A percentile compares a stretch with the other conserved stretches of the same genome.
Evolutionary conservation across 2,329 filamentous ascomycete species (phyloP).

Genomic region (Aspergillus candidus): DNA sequence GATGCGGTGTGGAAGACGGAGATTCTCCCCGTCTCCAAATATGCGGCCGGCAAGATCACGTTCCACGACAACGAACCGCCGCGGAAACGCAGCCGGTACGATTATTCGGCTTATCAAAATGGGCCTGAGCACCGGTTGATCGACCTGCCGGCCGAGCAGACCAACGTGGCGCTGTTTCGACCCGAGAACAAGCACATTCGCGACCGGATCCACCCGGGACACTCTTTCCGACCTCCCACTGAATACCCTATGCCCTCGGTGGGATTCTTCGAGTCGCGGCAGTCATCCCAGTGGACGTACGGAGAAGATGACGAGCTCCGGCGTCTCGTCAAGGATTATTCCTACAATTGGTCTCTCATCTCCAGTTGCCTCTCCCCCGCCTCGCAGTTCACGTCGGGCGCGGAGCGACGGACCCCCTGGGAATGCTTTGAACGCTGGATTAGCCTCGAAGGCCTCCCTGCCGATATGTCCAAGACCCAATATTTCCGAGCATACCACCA

Average conservation of each 20-base stretch:
- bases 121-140: slow-evolving; percentile 49
- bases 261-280: slow-evolving; percentile 81
- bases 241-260: slow-evolving; percentile 87
- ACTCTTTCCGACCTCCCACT: slow-evolving; percentile 87
- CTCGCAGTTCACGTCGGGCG: slow-evolving; percentile 73
- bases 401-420: slow-evolving; percentile 90
- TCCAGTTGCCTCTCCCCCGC: slow-evolving; percentile 69
- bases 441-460: slow-evolving; percentile 78
- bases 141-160: slow-evolving; percentile 61
- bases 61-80: slow-evolving; percentile 61
- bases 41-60: slow-evolving; percentile 72
- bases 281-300: slow-evolving; percentile 84
- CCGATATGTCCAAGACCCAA: slow-evolving; percentile 89
- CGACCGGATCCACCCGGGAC: slow-evolving; percentile 81
- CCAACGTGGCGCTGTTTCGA: slow-evolving; percentile 78
- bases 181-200: slow-evolving; percentile 83
- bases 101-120: slow-evolving; percentile 68
- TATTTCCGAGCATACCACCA: slow-evolving; percentile 78
- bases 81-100: slow-evolving; percentile 73
- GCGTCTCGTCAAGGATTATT: slow-evolving; percentile 79
- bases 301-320: slow-evolving; percentile 87
- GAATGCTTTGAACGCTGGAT: slow-evolving; percentile 99
- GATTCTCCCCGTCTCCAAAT: slow-evolving; percentile 81
- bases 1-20: slow-evolving; percentile 69
- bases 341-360: slow-evolving; percentile 97